Evolutionary conservation across 1,284 basidiomycete species (phyloP).

Genomic region (Sporisorium scitamineum): DNA sequence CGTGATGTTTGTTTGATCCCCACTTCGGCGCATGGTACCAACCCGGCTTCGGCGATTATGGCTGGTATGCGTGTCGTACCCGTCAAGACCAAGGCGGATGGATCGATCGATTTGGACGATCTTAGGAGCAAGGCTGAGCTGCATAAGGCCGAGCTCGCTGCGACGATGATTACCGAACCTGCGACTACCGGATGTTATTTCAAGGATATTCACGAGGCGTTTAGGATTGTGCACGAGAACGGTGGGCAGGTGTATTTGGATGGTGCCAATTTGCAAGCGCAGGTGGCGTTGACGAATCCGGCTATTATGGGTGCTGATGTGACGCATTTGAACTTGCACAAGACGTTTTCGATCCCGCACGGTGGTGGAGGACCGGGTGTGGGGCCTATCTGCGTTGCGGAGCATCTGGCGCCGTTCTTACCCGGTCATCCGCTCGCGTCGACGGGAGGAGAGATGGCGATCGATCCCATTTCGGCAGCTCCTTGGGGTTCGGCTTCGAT

Average conservation of each 20-base stretch:
- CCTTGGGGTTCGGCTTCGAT: constrained; percentile 96
- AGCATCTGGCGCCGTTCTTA: constrained; percentile 93
- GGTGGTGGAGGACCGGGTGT: constrained; percentile 97
- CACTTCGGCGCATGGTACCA: constrained; percentile 91
- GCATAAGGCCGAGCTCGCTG: constrained; percentile 90
- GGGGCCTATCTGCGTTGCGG: constrained; percentile 92
- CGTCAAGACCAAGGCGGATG: constrained; percentile 87
- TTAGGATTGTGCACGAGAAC: constrained; percentile 90
- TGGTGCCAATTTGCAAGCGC: constrained; percentile 92
- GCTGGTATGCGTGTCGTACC: constrained; percentile 95
- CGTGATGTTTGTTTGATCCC: constrained; percentile 95
- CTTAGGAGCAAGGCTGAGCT: constrained; percentile 87
- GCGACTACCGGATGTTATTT: constrained; percentile 99
- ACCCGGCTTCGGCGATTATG: constrained; percentile 84
- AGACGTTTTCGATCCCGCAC: constrained; percentile 94
- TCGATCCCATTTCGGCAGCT: constrained; percentile 88
- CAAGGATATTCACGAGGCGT: constrained; percentile 88
- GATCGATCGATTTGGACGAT: constrained; percentile 89
- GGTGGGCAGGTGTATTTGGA: constrained; percentile 98
- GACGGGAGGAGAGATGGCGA: constrained; percentile 79
- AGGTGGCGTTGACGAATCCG: constrained; percentile 95
- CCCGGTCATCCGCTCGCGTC: constrained; percentile 86
- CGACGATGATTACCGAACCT: constrained; percentile 85
- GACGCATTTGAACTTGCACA: constrained; percentile 97
- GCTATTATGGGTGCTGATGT: constrained; percentile 96